A percentile compares a stretch with the other conserved stretches of the same genome.
Evolutionary conservation across 1,284 basidiomycete species (phyloP).

Genomic region (Tremellales sp.): DNA sequence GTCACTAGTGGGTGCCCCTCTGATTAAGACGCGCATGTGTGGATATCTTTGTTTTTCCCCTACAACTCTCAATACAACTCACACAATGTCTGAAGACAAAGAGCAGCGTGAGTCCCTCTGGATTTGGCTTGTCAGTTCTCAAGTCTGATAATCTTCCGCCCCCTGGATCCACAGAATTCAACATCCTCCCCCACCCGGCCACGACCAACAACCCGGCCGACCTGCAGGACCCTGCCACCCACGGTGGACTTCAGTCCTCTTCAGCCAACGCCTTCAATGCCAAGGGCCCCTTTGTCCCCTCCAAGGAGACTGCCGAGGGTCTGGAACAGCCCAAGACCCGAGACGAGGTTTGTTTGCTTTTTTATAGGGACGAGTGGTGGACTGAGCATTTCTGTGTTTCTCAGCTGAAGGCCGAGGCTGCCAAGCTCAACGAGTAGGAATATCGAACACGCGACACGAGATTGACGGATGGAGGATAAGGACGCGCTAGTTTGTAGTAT

Average conservation of each 20-base stretch:
- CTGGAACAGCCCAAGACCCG: conserved; percentile 48
- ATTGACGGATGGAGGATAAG: too few relatives aligned
- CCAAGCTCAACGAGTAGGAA: conserved; percentile 33
- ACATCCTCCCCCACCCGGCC: conserved; percentile 50
- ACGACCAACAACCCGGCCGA: conserved; percentile 50
- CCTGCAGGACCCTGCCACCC: conserved; percentile 33
- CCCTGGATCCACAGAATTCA: conserved; percentile 38
- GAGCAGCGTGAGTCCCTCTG: conserved; percentile 31
- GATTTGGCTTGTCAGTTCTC: neutral
- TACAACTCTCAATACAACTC: neutral
- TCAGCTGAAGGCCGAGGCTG: conserved; percentile 34
- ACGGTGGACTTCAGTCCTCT: conserved; percentile 32
- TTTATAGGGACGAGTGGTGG: neutral
- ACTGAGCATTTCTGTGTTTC: neutral
- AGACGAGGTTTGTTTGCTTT: conserved; percentile 42
- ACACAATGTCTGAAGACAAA: conserved; percentile 24
- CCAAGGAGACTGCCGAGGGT: conserved; percentile 31
- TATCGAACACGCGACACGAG: too few relatives aligned
- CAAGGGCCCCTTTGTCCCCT: conserved; percentile 40
- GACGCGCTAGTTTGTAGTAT: too few relatives aligned
- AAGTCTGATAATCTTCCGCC: neutral
- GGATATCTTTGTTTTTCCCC: neutral
- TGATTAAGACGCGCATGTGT: neutral
- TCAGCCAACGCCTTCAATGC: conserved; percentile 41
- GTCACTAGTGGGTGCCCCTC: neutral